Evolutionary conservation across 2,329 filamentous ascomycete genomes (phyloP), one percentile per base, ranked within the genome.

Genomic region (Escovopsis weberi): DNA sequence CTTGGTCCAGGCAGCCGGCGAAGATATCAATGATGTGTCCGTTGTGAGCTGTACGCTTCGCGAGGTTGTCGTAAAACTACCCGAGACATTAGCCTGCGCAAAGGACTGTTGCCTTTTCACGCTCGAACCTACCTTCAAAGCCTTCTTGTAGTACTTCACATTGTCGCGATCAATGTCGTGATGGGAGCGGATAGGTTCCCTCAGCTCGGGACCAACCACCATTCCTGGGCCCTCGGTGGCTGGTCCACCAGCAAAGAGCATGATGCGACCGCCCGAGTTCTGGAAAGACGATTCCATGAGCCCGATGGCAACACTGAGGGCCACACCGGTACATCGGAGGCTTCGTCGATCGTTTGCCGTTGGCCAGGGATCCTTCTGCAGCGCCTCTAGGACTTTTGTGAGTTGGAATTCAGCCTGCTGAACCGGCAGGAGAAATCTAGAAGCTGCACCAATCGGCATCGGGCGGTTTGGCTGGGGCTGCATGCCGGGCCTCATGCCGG

Each of bases 121-220:
- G 18, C 12, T 36, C 28, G 8, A 32, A 33, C 12, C 69, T 62
- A 86, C 83, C 78, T 96, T 98, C 40, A 95, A 66, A 19, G 91
- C 91, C 67, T 98, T 98, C 73, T 98, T 98, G 68, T 94, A 96
- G 66, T 96, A 95, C 64, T 98, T 98, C 67, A 94, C 94, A 60
- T 95, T 95, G 63, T 98, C 91, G 45, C 88, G 80, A 60, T 98
- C 91, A 62, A 98, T 98, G 56, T 98, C 91, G 64, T 98, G 91
- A 65, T 98, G 91, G 36, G 89, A 96, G 57, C 91, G 82, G 51
- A 98, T 96, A 9, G 93, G 87, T 61, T 98, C 91, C 60, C 89
- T 83, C 50, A 98, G 69, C 64, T 98, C 91, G 23, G 91, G 85
- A 2, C 88, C 88, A 58, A 98, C 91, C 30, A 98, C 91, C 75